Percentiles rank a stretch among this genome's conserved stretches.
Conservation (phyloP, 2,329 filamentous ascomycete genomes). For the Fragosphaeria purpurea region DNA sequence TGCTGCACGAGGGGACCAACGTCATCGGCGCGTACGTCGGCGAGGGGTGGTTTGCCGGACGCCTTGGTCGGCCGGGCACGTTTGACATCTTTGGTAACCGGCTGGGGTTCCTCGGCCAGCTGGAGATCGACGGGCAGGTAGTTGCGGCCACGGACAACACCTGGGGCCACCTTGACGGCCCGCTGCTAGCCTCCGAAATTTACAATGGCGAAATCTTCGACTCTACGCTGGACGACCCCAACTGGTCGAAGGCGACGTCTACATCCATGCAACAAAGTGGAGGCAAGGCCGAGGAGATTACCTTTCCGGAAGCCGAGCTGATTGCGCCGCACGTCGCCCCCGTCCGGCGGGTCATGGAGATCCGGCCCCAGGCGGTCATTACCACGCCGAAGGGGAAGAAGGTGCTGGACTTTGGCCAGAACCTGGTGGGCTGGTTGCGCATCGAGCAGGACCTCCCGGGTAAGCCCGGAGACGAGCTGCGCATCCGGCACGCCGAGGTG, state of each 20-base stretch:
- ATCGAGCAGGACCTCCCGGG: constrained; percentile 22
- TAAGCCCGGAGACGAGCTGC: constrained; percentile 21
- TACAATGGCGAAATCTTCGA: constrained; percentile 46
- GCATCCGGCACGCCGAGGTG: constrained; percentile 37
- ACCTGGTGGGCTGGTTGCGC: constrained; percentile 41
- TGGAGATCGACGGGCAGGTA: not conserved
- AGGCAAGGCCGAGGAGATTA: constrained; percentile 18
- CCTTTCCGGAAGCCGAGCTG: constrained; percentile 23
- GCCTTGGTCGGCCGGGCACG: constrained; percentile 17
- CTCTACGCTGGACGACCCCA: constrained; percentile 16
- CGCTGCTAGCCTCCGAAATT: constrained; percentile 28
- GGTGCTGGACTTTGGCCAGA: constrained; percentile 48
- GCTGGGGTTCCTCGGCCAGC: constrained; percentile 12
- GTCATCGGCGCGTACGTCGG: constrained; percentile 29
- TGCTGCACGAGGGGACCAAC: constrained; percentile 19
- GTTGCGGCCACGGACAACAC: too few species aligned
- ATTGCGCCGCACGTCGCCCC: constrained; percentile 33
- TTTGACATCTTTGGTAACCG: constrained; percentile 10
- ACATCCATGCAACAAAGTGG: constrained; percentile 4
- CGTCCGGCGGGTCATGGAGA: constrained; percentile 25
- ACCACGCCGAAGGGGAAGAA: constrained; percentile 31
- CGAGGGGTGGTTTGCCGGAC: constrained; percentile 34
- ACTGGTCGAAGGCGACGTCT: constrained; percentile 12
- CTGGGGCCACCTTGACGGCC: constrained; percentile 7
- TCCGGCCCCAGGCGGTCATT: constrained; percentile 22